Evolutionary conservation across 768 basidiomycete species (phyloP).

Genomic region (Mycena vulgaris): DNA sequence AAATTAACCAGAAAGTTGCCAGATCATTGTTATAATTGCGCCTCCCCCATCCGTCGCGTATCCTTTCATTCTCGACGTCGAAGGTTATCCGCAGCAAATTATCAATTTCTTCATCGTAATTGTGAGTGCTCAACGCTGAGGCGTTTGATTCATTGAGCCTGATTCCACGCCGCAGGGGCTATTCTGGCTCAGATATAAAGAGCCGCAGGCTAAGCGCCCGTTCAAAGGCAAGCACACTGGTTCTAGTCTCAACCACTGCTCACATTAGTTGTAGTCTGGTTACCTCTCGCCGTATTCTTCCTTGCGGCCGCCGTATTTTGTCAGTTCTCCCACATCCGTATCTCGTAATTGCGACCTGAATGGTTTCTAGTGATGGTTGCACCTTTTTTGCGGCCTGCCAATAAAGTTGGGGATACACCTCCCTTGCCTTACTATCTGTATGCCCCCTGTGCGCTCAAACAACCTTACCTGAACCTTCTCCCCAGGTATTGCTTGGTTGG

Average conservation of each 20-base stretch:
- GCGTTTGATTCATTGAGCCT: neutral
- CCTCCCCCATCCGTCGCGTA: constrained; percentile 69
- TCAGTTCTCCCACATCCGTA: constrained; percentile 45
- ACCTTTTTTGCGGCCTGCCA: constrained; percentile 69
- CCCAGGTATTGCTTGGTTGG: constrained; percentile 68
- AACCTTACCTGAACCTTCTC: neutral
- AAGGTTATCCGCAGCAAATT: constrained; percentile 68
- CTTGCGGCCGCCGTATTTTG: constrained; percentile 66
- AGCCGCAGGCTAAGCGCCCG: constrained; percentile 62
- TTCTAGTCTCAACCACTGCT: neutral
- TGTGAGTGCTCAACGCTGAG: constrained; percentile 57
- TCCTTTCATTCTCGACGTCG: constrained; percentile 73
- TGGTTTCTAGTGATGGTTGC: constrained; percentile 62
- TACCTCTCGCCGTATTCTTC: constrained; percentile 69
- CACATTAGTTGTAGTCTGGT: constrained; percentile 60
- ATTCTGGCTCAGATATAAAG: constrained; percentile 69
- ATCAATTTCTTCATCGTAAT: constrained; percentile 70
- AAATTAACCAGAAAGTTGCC: neutral
- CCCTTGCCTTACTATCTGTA: constrained; percentile 73
- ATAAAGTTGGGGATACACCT: constrained; percentile 71
- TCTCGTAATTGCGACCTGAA: neutral
- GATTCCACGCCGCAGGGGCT: constrained; percentile 55
- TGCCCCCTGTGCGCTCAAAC: neutral
- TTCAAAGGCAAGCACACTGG: constrained; percentile 61
- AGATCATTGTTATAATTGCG: constrained; percentile 68